Evolutionary conservation across 2,329 filamentous ascomycete species (phyloP).

Genomic region (Nothopassalora personata): DNA sequence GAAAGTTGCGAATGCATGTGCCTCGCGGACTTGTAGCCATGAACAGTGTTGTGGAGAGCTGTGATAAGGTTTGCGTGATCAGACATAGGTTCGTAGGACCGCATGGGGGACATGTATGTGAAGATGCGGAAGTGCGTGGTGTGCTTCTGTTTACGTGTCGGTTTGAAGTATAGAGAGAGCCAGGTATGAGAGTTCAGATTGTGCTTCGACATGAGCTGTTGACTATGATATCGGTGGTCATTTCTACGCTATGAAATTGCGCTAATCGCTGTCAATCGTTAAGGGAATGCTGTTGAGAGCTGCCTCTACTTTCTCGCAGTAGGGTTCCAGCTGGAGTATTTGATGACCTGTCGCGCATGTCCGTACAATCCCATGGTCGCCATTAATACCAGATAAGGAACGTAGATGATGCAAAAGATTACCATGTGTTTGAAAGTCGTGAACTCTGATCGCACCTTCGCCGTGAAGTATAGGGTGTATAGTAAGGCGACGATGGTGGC

Average conservation of each 20-base stretch:
- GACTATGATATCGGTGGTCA: background rate
- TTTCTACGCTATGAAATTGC: background rate
- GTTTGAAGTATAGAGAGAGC: background rate
- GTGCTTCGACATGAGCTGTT: background rate
- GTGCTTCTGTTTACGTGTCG: background rate
- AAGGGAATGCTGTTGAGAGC: background rate
- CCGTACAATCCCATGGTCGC: slow-evolving; percentile 45
- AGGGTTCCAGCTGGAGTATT: slow-evolving; percentile 47
- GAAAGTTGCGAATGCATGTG: background rate
- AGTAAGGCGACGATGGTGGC: slow-evolving; percentile 39
- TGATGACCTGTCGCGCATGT: slow-evolving; percentile 43
- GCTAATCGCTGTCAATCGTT: background rate
- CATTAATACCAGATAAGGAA: slow-evolving; percentile 41
- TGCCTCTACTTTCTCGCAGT: slow-evolving; percentile 33
- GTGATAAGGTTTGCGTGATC: background rate
- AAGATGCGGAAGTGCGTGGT: background rate
- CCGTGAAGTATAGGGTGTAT: slow-evolving; percentile 44
- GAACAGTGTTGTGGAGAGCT: background rate
- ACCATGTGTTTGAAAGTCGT: slow-evolving; percentile 38
- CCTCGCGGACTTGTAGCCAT: background rate
- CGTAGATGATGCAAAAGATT: slow-evolving; percentile 41
- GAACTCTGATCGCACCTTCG: slow-evolving; percentile 44
- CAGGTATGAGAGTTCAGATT: background rate
- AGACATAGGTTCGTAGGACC: background rate
- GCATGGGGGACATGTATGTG: background rate